Evolutionary conservation across 495 filamentous ascomycete species (phyloP), one percentile per base, ranked within the genome.

Genomic region (Patellaria atrata): DNA sequence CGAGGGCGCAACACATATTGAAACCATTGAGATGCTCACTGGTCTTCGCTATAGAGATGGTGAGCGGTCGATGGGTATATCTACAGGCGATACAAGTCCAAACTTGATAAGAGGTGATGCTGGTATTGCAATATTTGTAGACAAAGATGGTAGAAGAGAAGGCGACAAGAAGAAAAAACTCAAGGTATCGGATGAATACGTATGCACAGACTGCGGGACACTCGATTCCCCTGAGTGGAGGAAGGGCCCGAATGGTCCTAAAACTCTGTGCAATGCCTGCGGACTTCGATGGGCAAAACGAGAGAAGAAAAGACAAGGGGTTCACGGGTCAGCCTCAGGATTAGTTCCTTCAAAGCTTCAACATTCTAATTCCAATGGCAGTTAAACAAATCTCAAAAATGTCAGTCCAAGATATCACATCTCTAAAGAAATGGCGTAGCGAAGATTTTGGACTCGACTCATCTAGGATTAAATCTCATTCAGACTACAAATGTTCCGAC

Each of bases 251-350:
- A 77, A 70, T 35, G 89, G 89, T 5, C 89, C 89, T 3, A 96
- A 97, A 60, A 94, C 87, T 2, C 61, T 97, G 27, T 97, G 89
- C 59, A 97, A 97, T 63, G 89, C 89, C 15, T 97, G 89, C 59
- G 89, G 89, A 39, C 54, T 63, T 27, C 53, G 60, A 19, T 63
- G 60, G 60, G 60, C 60, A 18, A 63, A 63, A 46, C 61, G 59
- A 37, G 60, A 63, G 45, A 63, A 63, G 51, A 63, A 62, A 38
- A 22, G 47, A 17, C 38, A 40, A 14, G 37, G 44, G n/a, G n/a
- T n/a, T n/a, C 4, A n/a, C n/a, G n/a, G n/a, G n/a, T n/a, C n/a
- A n/a, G n/a, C n/a, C n/a, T n/a, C n/a, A n/a, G n/a, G n/a, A n/a
- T n/a, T n/a, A n/a, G n/a, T n/a, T n/a, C n/a, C n/a, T n/a, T n/a